These are phyloP conservation scores for Niebla homalea DNA, from an alignment of 495 filamentous ascomycete species.

Conservation along the genomic window DNA sequence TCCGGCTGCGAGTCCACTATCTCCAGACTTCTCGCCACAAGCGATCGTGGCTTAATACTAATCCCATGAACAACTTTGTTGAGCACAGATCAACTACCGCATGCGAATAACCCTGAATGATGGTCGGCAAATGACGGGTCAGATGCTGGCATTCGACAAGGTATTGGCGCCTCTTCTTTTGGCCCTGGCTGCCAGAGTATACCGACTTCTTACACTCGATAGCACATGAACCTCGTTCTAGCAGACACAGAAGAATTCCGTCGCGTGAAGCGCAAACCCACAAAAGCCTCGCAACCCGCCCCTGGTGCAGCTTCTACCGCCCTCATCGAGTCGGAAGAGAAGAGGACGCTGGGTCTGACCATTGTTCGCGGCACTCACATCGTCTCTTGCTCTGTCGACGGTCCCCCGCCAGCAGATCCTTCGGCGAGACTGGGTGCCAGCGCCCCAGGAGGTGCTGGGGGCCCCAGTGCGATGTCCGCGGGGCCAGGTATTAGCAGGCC, in stretches of 20 bases:
- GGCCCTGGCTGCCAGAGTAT: slow-evolving; percentile 5
- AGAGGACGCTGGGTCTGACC: slow-evolving; percentile 85
- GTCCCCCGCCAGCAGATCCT: slow-evolving; percentile 89
- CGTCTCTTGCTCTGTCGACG: slow-evolving; percentile 87
- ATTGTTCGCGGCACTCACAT: slow-evolving; percentile 92
- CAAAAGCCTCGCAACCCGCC: slow-evolving; percentile 53
- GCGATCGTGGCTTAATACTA: neutral
- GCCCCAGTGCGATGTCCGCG: slow-evolving; percentile 51
- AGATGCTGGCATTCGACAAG: slow-evolving; percentile 97
- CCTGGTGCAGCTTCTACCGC: slow-evolving; percentile 45
- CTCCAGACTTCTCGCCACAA: neutral
- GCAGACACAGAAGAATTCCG: slow-evolving; percentile 99
- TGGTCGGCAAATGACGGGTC: slow-evolving; percentile 90
- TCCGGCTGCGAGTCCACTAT: slow-evolving; percentile 10
- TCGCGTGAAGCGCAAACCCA: slow-evolving; percentile 76
- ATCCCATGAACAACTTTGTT: slow-evolving; percentile 10
- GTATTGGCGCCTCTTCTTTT: slow-evolving; percentile 31
- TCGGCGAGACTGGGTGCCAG: slow-evolving; percentile 74
- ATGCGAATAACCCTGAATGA: slow-evolving; percentile 96
- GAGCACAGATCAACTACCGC: slow-evolving; percentile 84
- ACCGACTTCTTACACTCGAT: neutral
- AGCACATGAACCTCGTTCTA: slow-evolving; percentile 99
- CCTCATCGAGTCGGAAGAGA: slow-evolving; percentile 82
- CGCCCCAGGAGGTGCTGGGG: slow-evolving; percentile 50
- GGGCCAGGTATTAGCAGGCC: slow-evolving; percentile 87